phyloP scores from a whole-genome alignment of 371 early-diverging fungal genomes.

The Lichtheimia ornata region DNA sequence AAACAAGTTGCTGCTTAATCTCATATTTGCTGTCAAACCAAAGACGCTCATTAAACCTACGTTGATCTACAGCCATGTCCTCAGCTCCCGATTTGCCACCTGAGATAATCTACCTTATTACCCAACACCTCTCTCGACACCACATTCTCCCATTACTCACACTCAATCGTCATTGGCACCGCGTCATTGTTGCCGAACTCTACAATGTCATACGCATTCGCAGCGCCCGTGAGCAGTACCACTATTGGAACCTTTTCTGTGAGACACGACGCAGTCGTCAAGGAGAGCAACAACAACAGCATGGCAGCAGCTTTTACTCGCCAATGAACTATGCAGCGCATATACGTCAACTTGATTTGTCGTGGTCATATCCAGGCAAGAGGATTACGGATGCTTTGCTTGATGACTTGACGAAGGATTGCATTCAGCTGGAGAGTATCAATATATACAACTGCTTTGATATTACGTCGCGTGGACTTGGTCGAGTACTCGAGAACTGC shows the following conservation, averaged over 20 bases:
- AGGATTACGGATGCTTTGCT: slow-evolving; percentile 10
- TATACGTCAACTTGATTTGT: slow-evolving; percentile 14
- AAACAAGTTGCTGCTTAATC: too few species aligned
- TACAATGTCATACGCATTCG: slow-evolving; percentile 6
- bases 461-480: neutral
- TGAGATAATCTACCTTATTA: slow-evolving; percentile 12
- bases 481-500: slow-evolving; percentile 1
- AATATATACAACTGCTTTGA: slow-evolving; percentile 16
- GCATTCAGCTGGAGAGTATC: slow-evolving; percentile 10
- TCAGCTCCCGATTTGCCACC: slow-evolving; percentile 7
- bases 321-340: slow-evolving; percentile 7
- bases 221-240: slow-evolving; percentile 3
- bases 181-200: slow-evolving; percentile 2
- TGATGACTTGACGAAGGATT: slow-evolving; percentile 10
- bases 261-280: slow-evolving; percentile 17
- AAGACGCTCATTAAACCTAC: too few species aligned
- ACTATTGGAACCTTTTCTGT: slow-evolving; percentile 16
- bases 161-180: slow-evolving; percentile 14
- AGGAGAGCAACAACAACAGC: neutral
- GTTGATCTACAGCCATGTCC: too few species aligned
- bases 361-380: neutral
- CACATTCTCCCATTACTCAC: slow-evolving; percentile 8
- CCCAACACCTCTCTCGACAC: slow-evolving; percentile 1
- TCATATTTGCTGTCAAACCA: too few species aligned
- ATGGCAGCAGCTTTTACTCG: slow-evolving; percentile 10